Percentiles rank a stretch among this genome's conserved stretches.
These are phyloP conservation scores for Pichia exigua DNA, from an alignment of 805 yeast species.

Conservation along the genomic window DNA sequence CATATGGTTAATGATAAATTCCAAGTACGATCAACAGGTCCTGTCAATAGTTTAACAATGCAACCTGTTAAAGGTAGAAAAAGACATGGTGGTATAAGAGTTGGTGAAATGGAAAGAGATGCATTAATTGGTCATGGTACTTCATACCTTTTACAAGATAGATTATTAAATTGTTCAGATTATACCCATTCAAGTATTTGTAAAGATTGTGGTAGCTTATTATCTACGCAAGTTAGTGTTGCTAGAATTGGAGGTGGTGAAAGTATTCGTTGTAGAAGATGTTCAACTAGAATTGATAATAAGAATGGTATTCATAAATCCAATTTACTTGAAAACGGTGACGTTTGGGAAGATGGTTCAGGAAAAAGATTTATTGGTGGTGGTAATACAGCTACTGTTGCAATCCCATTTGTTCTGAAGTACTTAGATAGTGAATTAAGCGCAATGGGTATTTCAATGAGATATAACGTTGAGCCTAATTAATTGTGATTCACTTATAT, in stretches of 20 bases:
- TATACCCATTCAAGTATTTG: conserved; percentile 88
- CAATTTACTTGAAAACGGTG: conserved; percentile 55
- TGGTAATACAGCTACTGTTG: conserved; percentile 86
- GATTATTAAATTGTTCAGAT: conserved; percentile 90
- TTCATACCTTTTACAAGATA: conserved; percentile 87
- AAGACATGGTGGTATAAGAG: conserved; percentile 98
- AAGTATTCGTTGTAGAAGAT: conserved; percentile 79
- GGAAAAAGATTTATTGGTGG: conserved; percentile 92
- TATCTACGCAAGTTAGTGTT: conserved; percentile 83
- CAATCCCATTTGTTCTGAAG: conserved; percentile 92
- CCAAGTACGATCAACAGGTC: conserved; percentile 99
- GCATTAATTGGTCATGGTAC: conserved; percentile 98
- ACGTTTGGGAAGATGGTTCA: conserved; percentile 95
- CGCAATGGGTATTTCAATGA: conserved; percentile 96
- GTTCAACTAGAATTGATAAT: conserved; percentile 66
- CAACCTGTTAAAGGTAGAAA: conserved; percentile 99
- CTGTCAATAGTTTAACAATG: conserved; percentile 94
- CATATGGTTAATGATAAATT: conserved; percentile 99
- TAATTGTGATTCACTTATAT: conserved; percentile 4
- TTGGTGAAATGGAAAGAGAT: conserved; percentile 99
- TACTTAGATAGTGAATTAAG: conserved; percentile 91
- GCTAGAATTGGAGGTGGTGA: conserved; percentile 84
- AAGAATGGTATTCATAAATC: conserved; percentile 26
- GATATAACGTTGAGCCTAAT: conserved; percentile 73
- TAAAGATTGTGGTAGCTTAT: conserved; percentile 85